Base-by-base conservation (phyloP, 179 eudicot genomes). In the Silene coronaria region DNA sequence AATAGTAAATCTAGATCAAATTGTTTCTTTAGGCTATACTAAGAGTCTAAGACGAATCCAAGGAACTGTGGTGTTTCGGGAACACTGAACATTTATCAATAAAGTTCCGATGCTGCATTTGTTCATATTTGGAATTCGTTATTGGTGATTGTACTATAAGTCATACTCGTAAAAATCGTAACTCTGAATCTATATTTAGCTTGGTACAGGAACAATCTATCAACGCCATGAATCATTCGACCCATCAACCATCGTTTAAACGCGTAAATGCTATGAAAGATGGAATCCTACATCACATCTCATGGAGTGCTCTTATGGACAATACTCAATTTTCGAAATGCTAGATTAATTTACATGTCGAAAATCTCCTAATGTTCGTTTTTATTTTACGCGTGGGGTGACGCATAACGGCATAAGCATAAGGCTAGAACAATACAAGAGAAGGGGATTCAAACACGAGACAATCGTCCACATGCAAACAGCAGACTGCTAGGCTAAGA, bases 301-400 rank as follows among this genome's bases (percentile, higher is more conserved):
- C 71, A 68, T 68, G 71, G 57, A 30, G 45, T 68, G 30, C 71
- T 68, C 48, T 38, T 38, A 68, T 38, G 71, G 26, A 68, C 71
- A 65, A 65, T 16, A 17, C 45, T 0, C 24, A 3, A n/a, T 8
- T 67, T 27, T 21, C 1, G 24, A 36, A 67, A 67, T 38, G 55
- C 27, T 38, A 5, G 42, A 34, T 34, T 6, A 5, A 34, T 1
- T 28, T 28, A 1, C 32, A 28, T 28, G 32, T 28, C 32, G 32
- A 28, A 28, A 28, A 28, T 28, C 3, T 28, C 32, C 32, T 28
- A 28, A 28, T 28, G 2, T 28, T 28, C 32, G 3, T 28, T 28
- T 28, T 28, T 28, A 3, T 28, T 28, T 28, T n/a, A 28, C 2
- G 32, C 3, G 2, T 28, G 32, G 32, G 3, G 2, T 28, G 3